A percentile compares a stretch with the other conserved stretches of the same genome.
These are phyloP conservation scores for Coprinopsis sp. DNA, from an alignment of 768 basidiomycete genomes.

Conservation along the genomic window DNA sequence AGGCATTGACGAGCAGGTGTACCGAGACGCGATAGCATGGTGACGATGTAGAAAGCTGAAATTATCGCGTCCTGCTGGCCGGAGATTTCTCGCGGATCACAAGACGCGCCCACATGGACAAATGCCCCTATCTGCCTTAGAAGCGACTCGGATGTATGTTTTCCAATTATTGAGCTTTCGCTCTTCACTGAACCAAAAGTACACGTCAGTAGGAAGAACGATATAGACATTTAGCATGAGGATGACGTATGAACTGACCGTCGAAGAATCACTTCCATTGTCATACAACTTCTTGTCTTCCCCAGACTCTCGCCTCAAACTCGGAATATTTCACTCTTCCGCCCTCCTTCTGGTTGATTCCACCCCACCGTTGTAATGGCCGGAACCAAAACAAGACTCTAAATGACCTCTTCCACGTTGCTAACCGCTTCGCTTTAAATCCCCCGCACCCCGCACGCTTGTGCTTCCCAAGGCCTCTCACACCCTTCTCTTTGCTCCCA, in stretches of 20 bases:
- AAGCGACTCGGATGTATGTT: no score
- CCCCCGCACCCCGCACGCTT: conserved; percentile 1
- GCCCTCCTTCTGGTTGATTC: conserved; percentile 5
- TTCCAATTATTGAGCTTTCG: no score
- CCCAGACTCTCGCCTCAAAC: conserved; percentile 7
- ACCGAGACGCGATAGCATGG: conserved; percentile 1
- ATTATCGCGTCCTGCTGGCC: no score
- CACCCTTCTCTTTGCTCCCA: neutral
- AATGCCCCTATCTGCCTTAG: no score
- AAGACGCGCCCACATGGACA: neutral
- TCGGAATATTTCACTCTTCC: conserved; percentile 6
- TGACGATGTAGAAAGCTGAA: neutral
- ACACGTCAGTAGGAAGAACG: no score
- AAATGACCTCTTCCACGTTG: no score
- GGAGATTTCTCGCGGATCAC: neutral
- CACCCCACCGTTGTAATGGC: conserved; percentile 4
- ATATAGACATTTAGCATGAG: no score
- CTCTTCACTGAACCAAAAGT: no score
- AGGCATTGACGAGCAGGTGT: neutral
- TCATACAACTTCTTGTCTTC: neutral
- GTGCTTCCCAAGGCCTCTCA: no score
- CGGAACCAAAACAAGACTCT: no score
- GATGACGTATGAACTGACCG: no score
- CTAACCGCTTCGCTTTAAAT: no score
- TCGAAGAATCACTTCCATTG: neutral